These are phyloP conservation scores for Jackrogersella multiformis DNA, from an alignment of 495 filamentous ascomycete genomes.

Conservation along the genomic window DNA sequence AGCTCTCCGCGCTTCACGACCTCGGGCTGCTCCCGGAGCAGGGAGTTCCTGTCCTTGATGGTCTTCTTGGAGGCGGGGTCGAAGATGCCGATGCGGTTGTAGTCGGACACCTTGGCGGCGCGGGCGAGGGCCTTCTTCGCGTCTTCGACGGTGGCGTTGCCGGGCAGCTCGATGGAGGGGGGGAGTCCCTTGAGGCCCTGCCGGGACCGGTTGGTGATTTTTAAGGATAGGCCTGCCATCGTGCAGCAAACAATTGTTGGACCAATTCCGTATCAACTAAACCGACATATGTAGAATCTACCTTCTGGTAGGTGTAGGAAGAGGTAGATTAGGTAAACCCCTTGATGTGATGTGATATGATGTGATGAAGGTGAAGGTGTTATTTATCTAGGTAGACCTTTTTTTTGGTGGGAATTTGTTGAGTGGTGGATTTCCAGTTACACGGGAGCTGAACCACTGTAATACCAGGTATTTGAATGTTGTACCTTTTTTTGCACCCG, in stretches of 20 bases:
- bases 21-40: constrained; percentile 68
- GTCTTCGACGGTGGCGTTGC: constrained; percentile 69
- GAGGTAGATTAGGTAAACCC: background rate
- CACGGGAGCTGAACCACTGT: constrained; percentile 14
- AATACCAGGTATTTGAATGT: background rate
- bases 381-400: too few species aligned
- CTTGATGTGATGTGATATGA: background rate
- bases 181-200: constrained; percentile 77
- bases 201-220: constrained; percentile 54
- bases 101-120: constrained; percentile 56
- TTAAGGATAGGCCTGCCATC: constrained; percentile 54
- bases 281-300: background rate
- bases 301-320: background rate
- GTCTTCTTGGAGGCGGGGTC: constrained; percentile 74
- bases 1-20: constrained; percentile 75
- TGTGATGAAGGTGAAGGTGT: constrained; percentile 1
- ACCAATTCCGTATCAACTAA: background rate
- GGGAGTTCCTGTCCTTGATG: constrained; percentile 64
- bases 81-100: constrained; percentile 73
- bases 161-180: constrained; percentile 67
- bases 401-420: constrained; percentile 36
- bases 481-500: constrained; percentile 15
- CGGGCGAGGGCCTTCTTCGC: constrained; percentile 60
- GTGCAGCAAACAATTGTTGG: background rate
- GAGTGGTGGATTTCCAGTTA: constrained; percentile 8